Conservation (phyloP, 1,284 basidiomycete genomes). For the Ustilago esculenta region DNA sequence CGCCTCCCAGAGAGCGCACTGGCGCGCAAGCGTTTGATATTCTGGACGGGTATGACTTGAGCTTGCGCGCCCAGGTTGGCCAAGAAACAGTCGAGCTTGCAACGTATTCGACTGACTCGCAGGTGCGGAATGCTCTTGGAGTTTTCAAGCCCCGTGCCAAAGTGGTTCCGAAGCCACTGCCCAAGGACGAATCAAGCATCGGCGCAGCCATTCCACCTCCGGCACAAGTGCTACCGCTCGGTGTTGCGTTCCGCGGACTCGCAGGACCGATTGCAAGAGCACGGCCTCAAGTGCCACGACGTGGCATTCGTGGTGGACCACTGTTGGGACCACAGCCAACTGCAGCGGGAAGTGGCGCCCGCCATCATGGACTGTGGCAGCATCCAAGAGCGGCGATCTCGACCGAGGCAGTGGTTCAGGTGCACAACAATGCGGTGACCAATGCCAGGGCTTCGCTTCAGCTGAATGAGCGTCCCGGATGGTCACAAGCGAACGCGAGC, state of each 20-base stretch:
- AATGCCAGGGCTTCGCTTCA: slow-evolving; percentile 28
- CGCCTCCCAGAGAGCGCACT: neutral
- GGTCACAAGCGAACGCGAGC: neutral
- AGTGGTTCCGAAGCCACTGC: slow-evolving; percentile 13
- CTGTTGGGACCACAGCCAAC: slow-evolving; percentile 19
- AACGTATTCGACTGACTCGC: slow-evolving; percentile 37
- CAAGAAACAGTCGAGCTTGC: slow-evolving; percentile 28
- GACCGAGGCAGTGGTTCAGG: slow-evolving; percentile 36
- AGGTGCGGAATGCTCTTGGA: slow-evolving; percentile 37
- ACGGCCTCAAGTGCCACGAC: slow-evolving; percentile 16
- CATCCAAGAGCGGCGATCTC: slow-evolving; percentile 34
- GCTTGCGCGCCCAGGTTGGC: slow-evolving; percentile 3
- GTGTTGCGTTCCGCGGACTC: slow-evolving; percentile 10
- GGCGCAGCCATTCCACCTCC: slow-evolving; percentile 9
- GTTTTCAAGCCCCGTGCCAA: slow-evolving; percentile 35
- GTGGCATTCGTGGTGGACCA: slow-evolving; percentile 47
- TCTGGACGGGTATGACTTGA: slow-evolving; percentile 30
- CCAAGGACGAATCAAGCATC: slow-evolving; percentile 11
- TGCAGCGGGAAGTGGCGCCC: slow-evolving; percentile 2
- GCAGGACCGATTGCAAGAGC: neutral
- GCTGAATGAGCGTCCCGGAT: slow-evolving; percentile 10
- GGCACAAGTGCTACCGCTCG: slow-evolving; percentile 34
- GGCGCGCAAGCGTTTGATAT: neutral
- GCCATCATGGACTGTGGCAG: slow-evolving; percentile 37
- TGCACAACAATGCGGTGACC: slow-evolving; percentile 43